Evolutionary conservation across 1,139 yeast genomes (phyloP), one percentile per base, ranked within the genome.

Genomic region (Meyerozyma guilliermondii): DNA sequence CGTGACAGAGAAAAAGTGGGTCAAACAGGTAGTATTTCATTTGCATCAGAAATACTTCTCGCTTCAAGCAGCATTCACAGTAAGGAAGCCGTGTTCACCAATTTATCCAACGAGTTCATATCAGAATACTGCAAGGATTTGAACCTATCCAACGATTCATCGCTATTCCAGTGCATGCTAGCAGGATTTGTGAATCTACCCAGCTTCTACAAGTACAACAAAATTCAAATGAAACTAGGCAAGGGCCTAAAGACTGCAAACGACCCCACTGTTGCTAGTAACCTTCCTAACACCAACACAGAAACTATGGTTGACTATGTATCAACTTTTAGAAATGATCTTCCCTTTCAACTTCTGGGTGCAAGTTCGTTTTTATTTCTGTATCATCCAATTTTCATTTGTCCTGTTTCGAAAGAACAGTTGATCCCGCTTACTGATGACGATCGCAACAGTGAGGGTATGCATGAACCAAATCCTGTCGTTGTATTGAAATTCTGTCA

Each of bases 371-470:
- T 71, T 46, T 55, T 71, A 34, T 72, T 72, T 55, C 60, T 73
- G 45, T 86, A 81, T 62, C 97, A 89, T 61, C 87, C 95, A 0
- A 81, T 89, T 3, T 89, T 88, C 60, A 89, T 88, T 4, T 89
- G 97, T 59, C 97, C 97, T 0, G 91, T 89, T 1, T 78, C 92
- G 7, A 86, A 87, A 59, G 96, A 88, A 52, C 96, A 91, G 55
- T 54, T 68, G 23, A 56, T 69, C 16, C 77, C 78, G 4, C 53
- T 68, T 22, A 62, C 71, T 1, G 57, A 56, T 7, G 43, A 39
- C 11, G 55, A 52, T 7, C 51, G 45, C 6, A 53, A 52, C 14
- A 38, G 39, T 2, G 45, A 44, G 14, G 41, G 43, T 42, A 46
- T 40, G 30, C 41, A 45, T 17, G 42, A 46, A 31, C 41, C 43